These are phyloP conservation scores for Pichia sp. DNA, from an alignment of 1,139 yeast genomes.

Conservation along the genomic window DNA sequence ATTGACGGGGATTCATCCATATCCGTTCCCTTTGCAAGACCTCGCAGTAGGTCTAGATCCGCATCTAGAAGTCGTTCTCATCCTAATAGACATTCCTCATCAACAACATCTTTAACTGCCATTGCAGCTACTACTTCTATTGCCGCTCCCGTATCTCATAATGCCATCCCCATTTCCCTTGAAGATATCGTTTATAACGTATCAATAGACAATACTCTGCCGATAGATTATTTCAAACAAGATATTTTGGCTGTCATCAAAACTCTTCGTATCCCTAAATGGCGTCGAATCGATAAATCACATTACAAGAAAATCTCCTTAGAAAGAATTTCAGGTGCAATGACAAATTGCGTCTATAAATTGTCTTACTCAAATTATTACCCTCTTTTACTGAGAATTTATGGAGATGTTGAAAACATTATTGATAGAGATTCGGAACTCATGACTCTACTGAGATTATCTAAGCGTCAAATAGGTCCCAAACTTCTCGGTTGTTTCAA, in stretches of 20 bases:
- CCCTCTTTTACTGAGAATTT: constrained; percentile 63
- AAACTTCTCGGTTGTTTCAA: constrained; percentile 77
- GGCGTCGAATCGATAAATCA: constrained; percentile 39
- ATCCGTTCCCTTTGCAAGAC: too few species aligned
- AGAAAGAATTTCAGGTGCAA: constrained; percentile 77
- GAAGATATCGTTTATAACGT: constrained; percentile 26
- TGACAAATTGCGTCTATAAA: constrained; percentile 84
- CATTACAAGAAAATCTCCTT: constrained; percentile 39
- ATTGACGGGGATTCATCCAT: too few species aligned
- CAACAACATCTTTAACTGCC: too few species aligned
- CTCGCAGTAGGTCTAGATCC: too few species aligned
- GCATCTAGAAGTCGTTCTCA: too few species aligned
- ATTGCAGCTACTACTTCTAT: too few species aligned
- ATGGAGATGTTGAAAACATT: constrained; percentile 85
- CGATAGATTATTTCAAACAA: constrained; percentile 75
- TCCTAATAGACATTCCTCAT: too few species aligned
- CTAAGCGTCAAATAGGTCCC: constrained; percentile 81
- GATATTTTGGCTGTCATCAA: constrained; percentile 67
- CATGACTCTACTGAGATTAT: constrained; percentile 61
- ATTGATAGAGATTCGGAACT: constrained; percentile 84
- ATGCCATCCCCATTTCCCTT: too few species aligned
- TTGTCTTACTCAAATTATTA: constrained; percentile 37
- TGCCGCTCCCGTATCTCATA: too few species aligned
- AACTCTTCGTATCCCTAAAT: constrained; percentile 61
- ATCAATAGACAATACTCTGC: constrained; percentile 62